Evolutionary conservation across 495 filamentous ascomycete genomes (phyloP).

Genomic region (Talaromyces wortmannii): DNA sequence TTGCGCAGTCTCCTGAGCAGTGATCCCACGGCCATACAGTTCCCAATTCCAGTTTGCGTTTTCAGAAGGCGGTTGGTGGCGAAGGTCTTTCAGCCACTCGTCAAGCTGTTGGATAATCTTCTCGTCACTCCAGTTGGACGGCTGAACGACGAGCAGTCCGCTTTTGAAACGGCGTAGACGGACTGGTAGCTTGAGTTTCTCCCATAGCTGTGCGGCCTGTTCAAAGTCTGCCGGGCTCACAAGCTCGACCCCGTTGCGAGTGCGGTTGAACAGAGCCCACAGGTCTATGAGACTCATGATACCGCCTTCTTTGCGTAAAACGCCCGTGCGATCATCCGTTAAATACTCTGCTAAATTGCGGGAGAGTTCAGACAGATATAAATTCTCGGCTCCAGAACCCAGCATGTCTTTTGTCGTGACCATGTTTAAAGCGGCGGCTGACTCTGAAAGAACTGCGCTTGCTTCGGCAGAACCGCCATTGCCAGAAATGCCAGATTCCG

Average conservation of each 20-base stretch:
- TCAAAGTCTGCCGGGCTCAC: slow-evolving; percentile 90
- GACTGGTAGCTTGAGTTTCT: slow-evolving; percentile 80
- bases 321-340: slow-evolving; percentile 78
- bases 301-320: slow-evolving; percentile 78
- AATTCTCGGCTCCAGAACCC: slow-evolving; percentile 46
- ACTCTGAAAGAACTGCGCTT: slow-evolving; percentile 70
- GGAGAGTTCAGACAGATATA: slow-evolving; percentile 72
- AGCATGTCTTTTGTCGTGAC: slow-evolving; percentile 93
- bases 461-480: slow-evolving; percentile 56
- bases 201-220: slow-evolving; percentile 82
- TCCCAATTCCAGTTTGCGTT: slow-evolving; percentile 69
- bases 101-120: slow-evolving; percentile 74
- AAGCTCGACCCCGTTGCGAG: slow-evolving; percentile 87
- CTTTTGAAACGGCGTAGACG: slow-evolving; percentile 83
- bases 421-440: slow-evolving; percentile 77
- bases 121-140: slow-evolving; percentile 81
- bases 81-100: slow-evolving; percentile 69
- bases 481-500: slow-evolving; percentile 52
- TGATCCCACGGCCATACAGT: slow-evolving; percentile 74
- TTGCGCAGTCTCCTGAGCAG: slow-evolving; percentile 83
- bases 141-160: slow-evolving; percentile 87
- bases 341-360: slow-evolving; percentile 90
- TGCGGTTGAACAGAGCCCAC: slow-evolving; percentile 97
- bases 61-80: slow-evolving; percentile 53
- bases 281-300: slow-evolving; percentile 94